These are phyloP conservation scores for Populus hybrid DNA, from an alignment of 441 rosid species.

Conservation along the genomic window DNA sequence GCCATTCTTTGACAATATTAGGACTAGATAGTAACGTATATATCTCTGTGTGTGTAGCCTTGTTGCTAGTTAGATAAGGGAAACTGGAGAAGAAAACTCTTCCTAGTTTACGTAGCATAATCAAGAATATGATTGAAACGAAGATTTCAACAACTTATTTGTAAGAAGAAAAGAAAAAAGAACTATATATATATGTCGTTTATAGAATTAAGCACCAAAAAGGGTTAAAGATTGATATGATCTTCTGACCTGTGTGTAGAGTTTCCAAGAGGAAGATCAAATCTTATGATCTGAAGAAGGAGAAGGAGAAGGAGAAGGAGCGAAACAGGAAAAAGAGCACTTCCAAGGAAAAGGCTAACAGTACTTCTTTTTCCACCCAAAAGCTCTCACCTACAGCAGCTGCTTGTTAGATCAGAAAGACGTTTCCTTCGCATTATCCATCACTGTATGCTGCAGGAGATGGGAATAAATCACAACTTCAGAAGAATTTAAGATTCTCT, in stretches of 20 bases:
- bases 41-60: neutral
- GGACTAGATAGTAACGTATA: neutral
- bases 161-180: neutral
- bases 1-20: neutral
- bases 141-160: neutral
- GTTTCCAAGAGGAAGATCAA: constrained; percentile 19
- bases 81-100: neutral
- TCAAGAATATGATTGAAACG: neutral
- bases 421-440: constrained; percentile 50
- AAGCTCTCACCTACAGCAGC: constrained; percentile 14
- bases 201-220: constrained; percentile 9
- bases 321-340: constrained; percentile 6
- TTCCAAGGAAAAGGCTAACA: constrained; percentile 13
- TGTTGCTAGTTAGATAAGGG: neutral
- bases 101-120: neutral
- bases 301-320: constrained; percentile 18
- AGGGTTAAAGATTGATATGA: constrained; percentile 9
- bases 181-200: neutral
- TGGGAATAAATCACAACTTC: constrained; percentile 21
- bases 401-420: constrained; percentile 32
- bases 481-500: constrained; percentile 49
- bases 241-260: constrained; percentile 29
- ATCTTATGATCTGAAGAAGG: constrained; percentile 14
- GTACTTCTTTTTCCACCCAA: constrained; percentile 12
- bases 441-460: constrained; percentile 48